Evolutionary conservation across 78 protist genomes (phyloP).

Genomic region (Dictyostelium capitatum): DNA sequence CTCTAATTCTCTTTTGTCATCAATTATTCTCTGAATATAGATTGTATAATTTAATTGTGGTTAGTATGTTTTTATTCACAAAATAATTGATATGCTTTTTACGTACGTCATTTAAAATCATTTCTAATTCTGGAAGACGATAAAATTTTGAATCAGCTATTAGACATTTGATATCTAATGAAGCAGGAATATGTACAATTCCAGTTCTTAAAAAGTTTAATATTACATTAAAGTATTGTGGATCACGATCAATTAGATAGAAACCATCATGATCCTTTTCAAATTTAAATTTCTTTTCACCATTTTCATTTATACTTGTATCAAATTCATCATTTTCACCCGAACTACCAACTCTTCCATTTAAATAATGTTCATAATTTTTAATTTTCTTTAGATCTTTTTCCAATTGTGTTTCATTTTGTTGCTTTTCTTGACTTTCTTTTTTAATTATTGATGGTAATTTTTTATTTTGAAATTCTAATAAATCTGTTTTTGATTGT

Average conservation of each 20-base stretch:
- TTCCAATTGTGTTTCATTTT: background rate
- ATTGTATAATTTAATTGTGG: too few relatives aligned
- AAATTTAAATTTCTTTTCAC: slow-evolving; percentile 19
- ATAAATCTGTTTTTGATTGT: background rate
- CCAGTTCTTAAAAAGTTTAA: slow-evolving; percentile 65
- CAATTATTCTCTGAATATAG: slow-evolving; percentile 33
- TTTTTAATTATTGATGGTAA: background rate
- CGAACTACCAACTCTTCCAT: too few relatives aligned
- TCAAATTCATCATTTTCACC: slow-evolving; percentile 11
- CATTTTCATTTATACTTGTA: background rate
- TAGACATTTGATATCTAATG: slow-evolving; percentile 18
- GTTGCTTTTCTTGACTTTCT: background rate
- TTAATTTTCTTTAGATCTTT: background rate
- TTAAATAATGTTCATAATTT: background rate
- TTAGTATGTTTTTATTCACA: too few relatives aligned
- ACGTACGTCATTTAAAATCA: slow-evolving; percentile 21
- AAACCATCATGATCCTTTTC: slow-evolving; percentile 72
- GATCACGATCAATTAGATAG: slow-evolving; percentile 59
- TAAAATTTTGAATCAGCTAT: slow-evolving; percentile 51
- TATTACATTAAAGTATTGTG: slow-evolving; percentile 21
- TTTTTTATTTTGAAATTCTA: too few relatives aligned
- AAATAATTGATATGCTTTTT: background rate
- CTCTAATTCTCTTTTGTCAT: slow-evolving; percentile 48
- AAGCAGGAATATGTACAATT: background rate
- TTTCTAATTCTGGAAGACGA: slow-evolving; percentile 38